phyloP scores from a whole-genome alignment of 148 eudicot species.

The Arbutus unedo region DNA sequence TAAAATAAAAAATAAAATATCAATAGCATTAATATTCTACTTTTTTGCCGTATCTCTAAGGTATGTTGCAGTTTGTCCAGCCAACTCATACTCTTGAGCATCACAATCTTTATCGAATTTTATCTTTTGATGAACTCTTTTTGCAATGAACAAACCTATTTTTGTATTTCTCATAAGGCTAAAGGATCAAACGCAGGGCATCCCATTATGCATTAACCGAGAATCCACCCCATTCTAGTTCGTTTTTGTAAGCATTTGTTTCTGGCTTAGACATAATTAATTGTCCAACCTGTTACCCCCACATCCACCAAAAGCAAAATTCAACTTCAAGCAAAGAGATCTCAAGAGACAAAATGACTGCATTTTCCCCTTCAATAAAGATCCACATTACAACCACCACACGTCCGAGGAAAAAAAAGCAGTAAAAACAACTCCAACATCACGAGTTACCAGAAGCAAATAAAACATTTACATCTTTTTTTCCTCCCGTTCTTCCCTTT shows the following conservation, averaged over 20 bases:
- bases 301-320: not conserved
- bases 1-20: no score
- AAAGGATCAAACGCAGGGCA: no score
- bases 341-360: not conserved
- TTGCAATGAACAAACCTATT: no score
- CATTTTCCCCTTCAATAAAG: not conserved
- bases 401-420: not conserved
- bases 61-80: no score
- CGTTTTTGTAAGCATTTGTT: not conserved
- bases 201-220: no score
- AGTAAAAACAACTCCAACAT: not conserved
- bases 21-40: no score
- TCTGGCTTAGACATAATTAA: not conserved
- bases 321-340: not conserved
- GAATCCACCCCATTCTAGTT: not conserved
- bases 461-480: not conserved
- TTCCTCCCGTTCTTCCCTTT: conserved; percentile 2
- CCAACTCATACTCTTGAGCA: no score
- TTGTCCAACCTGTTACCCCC: not conserved
- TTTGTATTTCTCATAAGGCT: no score
- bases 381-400: not conserved
- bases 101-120: no score
- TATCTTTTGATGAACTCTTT: no score
- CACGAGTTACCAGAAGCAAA: not conserved
- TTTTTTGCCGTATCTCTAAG: no score